Evolutionary conservation across 495 filamentous ascomycete genomes (phyloP), one percentile per base, ranked within the genome.

Genomic region (Penicillium cinerascens): DNA sequence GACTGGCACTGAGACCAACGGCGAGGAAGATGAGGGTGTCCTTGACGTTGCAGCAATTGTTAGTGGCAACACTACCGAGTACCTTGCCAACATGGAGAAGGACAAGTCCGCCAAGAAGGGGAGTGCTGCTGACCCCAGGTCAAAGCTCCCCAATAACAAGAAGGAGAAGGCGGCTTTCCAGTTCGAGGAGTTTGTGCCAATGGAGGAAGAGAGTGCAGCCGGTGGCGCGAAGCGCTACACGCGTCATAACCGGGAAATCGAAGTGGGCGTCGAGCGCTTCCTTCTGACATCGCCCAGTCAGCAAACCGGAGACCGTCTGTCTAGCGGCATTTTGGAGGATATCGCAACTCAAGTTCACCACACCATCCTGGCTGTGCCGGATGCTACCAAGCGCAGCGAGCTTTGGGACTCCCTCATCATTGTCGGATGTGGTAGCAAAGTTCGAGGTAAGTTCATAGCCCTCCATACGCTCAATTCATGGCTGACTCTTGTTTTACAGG

Each of bases 31-130:
- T 6, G 93, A 98, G 47, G 93, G 93, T 2, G 88, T 93, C 4
- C 74, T 97, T 13, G 91, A 98, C 64, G 91, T 98, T 26, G 93
- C 93, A 18, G 92, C 85, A 52, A 95, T 98, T 57, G 91, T 98
- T 18, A 91, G 87, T 52, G 95, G 93, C 33, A 89, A 97, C 71
- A 92, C 92, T 38, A 86, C 83, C 47, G 95, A 97, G 59, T 96
- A 90, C 58, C 76, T 98, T 10, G 92, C 90, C 6, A 88, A 87
- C 63, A 87, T 90, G 61, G 95, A 97, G 58, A 91, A 87, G 68
- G 90, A 95, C 62, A 97, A 95, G 74, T 81, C 76, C 0, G 72
- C 75, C n/a, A 80, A 78, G 47, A 88, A 85, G 59, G 82, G 83
- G 39, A 83, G 78, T 13, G 65, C 78, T 16, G 73, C 70, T 13